Conservation (phyloP, 2,329 filamentous ascomycete species). For the Clonostachys chloroleuca region DNA sequence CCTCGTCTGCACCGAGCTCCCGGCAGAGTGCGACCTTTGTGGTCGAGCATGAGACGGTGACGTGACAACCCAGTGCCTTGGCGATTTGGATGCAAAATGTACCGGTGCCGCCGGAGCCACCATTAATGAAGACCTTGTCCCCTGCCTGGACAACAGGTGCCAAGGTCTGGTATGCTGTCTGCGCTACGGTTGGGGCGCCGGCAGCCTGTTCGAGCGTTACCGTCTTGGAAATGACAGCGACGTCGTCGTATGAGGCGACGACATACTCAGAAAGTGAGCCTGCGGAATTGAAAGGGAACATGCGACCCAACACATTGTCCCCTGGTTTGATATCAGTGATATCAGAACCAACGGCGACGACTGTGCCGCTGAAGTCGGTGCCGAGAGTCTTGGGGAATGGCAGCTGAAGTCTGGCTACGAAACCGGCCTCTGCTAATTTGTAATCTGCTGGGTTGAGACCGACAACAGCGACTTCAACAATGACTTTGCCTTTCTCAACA, state of each 20-base stretch:
- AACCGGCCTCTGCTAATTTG: conserved; percentile 35
- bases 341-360: conserved; percentile 25
- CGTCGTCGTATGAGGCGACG: conserved; percentile 19
- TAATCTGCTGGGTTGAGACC: conserved; percentile 44
- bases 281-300: conserved; percentile 16
- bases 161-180: conserved; percentile 45
- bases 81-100: conserved; percentile 61
- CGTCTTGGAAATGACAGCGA: conserved; percentile 27
- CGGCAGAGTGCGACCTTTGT: conserved; percentile 53
- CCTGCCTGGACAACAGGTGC: conserved; percentile 41
- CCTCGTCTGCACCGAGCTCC: conserved; percentile 58
- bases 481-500: conserved; percentile 14
- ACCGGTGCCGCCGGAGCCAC: conserved; percentile 60
- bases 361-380: conserved; percentile 47
- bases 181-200: conserved; percentile 33
- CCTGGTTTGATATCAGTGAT: conserved; percentile 25
- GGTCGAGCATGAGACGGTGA: conserved; percentile 58
- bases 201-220: conserved; percentile 36
- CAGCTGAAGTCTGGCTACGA: conserved; percentile 22
- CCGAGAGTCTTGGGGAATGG: conserved; percentile 36
- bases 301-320: conserved; percentile 36
- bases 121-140: conserved; percentile 60
- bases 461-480: conserved; percentile 36
- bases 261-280: conserved; percentile 40
- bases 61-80: conserved; percentile 55